These are phyloP conservation scores for Septoria petroselini DNA, from an alignment of 2,329 filamentous ascomycete genomes.

Conservation along the genomic window DNA sequence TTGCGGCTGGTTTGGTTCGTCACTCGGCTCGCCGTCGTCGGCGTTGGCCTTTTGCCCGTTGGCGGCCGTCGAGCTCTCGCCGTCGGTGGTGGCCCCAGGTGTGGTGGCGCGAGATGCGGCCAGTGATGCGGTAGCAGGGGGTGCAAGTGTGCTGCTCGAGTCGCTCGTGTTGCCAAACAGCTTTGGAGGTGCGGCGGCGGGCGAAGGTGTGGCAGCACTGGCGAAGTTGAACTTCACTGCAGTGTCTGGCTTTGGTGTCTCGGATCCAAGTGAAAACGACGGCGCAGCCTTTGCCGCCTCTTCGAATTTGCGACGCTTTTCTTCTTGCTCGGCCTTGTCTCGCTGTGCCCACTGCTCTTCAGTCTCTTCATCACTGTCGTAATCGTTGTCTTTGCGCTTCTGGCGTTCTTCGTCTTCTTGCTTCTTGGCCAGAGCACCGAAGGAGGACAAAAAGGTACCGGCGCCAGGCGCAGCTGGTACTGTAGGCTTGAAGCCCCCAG, in stretches of 20 bases:
- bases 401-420: slow-evolving; percentile 45
- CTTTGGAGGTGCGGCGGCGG: slow-evolving; percentile 23
- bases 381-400: slow-evolving; percentile 51
- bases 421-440: slow-evolving; percentile 41
- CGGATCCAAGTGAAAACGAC: slow-evolving; percentile 27
- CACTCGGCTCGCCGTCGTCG: slow-evolving; percentile 34
- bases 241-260: slow-evolving; percentile 18
- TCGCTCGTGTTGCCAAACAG: slow-evolving; percentile 11
- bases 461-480: slow-evolving; percentile 34
- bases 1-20: slow-evolving; percentile 39
- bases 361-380: slow-evolving; percentile 53
- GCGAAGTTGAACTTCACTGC: slow-evolving; percentile 45
- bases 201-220: slow-evolving; percentile 28
- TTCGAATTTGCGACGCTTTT: slow-evolving; percentile 45
- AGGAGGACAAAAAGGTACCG: slow-evolving; percentile 27
- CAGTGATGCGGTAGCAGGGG: slow-evolving; percentile 35
- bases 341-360: slow-evolving; percentile 49
- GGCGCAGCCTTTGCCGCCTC: slow-evolving; percentile 37
- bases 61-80: slow-evolving; percentile 33
- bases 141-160: slow-evolving; percentile 12
- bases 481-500: slow-evolving; percentile 40
- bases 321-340: slow-evolving; percentile 46
- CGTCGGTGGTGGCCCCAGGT: slow-evolving; percentile 47
- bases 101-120: slow-evolving; percentile 47
- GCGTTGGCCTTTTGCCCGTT: slow-evolving; percentile 29